Evolutionary conservation across 495 filamentous ascomycete genomes (phyloP), one percentile per base, ranked within the genome.

Genomic region (Astrothelium macrocarpum): DNA sequence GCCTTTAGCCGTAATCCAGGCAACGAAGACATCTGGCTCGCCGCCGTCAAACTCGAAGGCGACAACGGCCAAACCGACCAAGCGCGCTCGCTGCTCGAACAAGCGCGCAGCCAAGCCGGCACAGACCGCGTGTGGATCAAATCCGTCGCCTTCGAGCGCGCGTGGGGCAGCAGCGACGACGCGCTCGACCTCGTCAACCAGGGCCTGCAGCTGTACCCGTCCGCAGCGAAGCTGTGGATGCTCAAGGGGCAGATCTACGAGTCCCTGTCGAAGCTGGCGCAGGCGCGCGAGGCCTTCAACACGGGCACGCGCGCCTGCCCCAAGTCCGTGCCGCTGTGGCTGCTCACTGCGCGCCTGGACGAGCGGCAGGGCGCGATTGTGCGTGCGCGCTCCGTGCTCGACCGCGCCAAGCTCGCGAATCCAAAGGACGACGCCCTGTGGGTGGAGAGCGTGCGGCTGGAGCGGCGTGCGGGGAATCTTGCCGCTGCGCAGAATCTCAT

Each of bases 171-270:
- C 39, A 79, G 80, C 45, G 87, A 94, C 39, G 86, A 85, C 0
- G 89, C 93, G 0, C 79, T 99, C 2, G 85, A 95, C 67, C 84
- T 97, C 7, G 91, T 90, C 65, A 90, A 87, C 68, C 84, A 96
- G 70, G 95, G 87, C 31, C 80, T 99, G 0, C 86, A 90, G 62
- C 78, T 90, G n/a, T 97, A 94, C 75, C 93, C 95, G 12, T 83
- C 84, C 58, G 83, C 87, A 1, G 85, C 90, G 61, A 97, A 97
- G 73, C 82, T 99, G 12, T 96, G 91, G 87, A 96, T 96, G 90
- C 90, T 96, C 79, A 99, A 97, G 76, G 94, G 95, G 2, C 94
- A 99, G 68, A 90, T 97, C 65, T 99, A 97, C 81, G 89, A 96
- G 68, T 77, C 83, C 18, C 82, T 89, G 60, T 82, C 79, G 65